Conservation (phyloP, 495 filamentous ascomycete genomes). For the Xylaria venustula region DNA sequence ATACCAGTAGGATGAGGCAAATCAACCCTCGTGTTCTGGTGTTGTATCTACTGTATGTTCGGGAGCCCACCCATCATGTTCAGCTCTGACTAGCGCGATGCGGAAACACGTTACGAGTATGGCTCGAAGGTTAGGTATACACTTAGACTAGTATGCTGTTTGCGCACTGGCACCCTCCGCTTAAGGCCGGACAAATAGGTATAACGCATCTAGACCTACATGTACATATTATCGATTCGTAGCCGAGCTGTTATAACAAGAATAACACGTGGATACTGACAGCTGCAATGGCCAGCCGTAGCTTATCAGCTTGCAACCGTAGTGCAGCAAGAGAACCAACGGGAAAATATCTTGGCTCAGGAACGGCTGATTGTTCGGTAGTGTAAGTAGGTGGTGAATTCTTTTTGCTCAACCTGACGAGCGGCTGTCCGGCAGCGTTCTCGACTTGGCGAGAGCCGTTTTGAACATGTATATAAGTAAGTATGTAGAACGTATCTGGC, state of each 20-base stretch:
- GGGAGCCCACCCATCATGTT: background rate
- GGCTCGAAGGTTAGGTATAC: too few species aligned
- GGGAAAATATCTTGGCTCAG: background rate
- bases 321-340: too few species aligned
- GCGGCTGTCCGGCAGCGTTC: background rate
- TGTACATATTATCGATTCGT: too few species aligned
- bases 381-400: background rate
- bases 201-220: too few species aligned
- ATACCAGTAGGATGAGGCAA: background rate
- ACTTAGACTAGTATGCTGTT: background rate
- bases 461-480: background rate
- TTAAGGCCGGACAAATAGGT: too few species aligned
- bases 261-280: too few species aligned
- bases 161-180: background rate
- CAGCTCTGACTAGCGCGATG: constrained; percentile 4
- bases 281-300: too few species aligned
- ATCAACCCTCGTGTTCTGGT: background rate
- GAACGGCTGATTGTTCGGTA: background rate
- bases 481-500: too few species aligned
- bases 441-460: background rate
- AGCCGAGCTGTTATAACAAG: too few species aligned
- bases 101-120: background rate
- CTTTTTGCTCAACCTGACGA: background rate
- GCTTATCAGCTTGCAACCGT: too few species aligned
- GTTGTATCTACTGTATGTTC: background rate